These are phyloP conservation scores for Yamadazyma scolyti DNA, from an alignment of 805 yeast species.

Conservation along the genomic window DNA sequence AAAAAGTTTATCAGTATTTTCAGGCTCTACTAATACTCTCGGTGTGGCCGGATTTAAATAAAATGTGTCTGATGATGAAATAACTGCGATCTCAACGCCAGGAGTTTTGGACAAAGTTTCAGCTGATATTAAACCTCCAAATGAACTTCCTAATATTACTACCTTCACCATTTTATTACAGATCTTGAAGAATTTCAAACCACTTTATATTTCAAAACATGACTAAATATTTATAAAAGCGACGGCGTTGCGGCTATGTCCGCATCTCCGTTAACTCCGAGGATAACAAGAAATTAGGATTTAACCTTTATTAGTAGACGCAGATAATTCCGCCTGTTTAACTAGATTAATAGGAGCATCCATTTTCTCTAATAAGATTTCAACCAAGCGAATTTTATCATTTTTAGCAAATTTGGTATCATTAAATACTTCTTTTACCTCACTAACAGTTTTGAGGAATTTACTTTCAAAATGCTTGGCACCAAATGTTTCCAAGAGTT, in stretches of 20 bases:
- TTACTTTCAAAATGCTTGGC: constrained; percentile 25
- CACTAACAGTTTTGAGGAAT: constrained; percentile 22
- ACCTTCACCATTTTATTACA: constrained; percentile 7
- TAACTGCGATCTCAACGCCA: constrained; percentile 14
- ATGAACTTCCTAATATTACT: constrained; percentile 36
- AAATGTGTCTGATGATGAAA: constrained; percentile 23
- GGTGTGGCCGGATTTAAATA: constrained; percentile 29
- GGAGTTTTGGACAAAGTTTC: constrained; percentile 10
- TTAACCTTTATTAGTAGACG: constrained; percentile 19
- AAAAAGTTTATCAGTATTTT: constrained; percentile 14
- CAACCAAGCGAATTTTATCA: constrained; percentile 31
- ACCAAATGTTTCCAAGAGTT: constrained; percentile 28
- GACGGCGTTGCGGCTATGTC: too few relatives aligned
- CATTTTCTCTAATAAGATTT: constrained; percentile 33
- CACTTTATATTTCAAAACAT: too few relatives aligned
- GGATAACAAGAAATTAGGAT: too few relatives aligned
- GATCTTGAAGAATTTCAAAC: too few relatives aligned
- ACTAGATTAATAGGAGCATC: constrained; percentile 36
- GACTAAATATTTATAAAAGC: too few relatives aligned
- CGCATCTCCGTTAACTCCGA: too few relatives aligned
- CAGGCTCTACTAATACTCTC: constrained; percentile 25
- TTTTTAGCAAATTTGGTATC: constrained; percentile 25
- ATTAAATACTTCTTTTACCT: constrained; percentile 21
- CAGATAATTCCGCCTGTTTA: constrained; percentile 31
- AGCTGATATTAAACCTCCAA: constrained; percentile 27